Percentiles rank a stretch among this genome's conserved stretches.
Conservation (phyloP, 495 filamentous ascomycete genomes). For the Penicillium steckii region DNA sequence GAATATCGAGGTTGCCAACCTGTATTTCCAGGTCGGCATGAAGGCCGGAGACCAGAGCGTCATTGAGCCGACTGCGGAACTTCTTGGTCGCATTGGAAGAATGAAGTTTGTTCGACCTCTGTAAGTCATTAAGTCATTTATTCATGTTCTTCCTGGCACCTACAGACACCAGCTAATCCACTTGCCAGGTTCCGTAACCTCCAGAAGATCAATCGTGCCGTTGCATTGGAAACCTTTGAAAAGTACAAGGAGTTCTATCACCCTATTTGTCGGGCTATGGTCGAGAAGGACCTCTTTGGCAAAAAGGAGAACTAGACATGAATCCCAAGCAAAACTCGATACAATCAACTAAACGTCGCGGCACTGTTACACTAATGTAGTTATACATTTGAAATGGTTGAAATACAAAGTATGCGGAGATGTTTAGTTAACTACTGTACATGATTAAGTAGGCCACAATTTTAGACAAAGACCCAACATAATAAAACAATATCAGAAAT, state of each 20-base stretch:
- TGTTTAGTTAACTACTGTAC: constrained; percentile 21
- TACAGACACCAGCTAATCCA: constrained; percentile 22
- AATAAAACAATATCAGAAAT: background rate
- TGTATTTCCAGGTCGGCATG: constrained; percentile 77
- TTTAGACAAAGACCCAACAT: background rate
- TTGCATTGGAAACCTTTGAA: constrained; percentile 81
- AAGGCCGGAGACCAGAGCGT: constrained; percentile 64
- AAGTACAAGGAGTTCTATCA: constrained; percentile 91
- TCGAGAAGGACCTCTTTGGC: constrained; percentile 78
- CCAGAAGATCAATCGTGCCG: constrained; percentile 64
- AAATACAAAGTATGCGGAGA: constrained; percentile 3
- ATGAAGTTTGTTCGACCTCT: constrained; percentile 97
- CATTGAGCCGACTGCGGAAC: constrained; percentile 66
- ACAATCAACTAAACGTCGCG: too few relatives aligned
- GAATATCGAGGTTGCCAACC: constrained; percentile 81
- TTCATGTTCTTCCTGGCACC: too few relatives aligned
- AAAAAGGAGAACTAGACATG: constrained; percentile 27
- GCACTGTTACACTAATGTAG: too few relatives aligned
- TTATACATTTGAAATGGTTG: too few relatives aligned
- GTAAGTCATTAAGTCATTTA: constrained; percentile 35
- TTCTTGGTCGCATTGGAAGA: constrained; percentile 78
- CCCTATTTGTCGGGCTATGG: constrained; percentile 81
- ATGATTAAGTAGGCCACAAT: constrained; percentile 7
- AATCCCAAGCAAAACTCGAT: constrained; percentile 2
- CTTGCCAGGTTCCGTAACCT: constrained; percentile 59